Base-by-base conservation (phyloP, 805 yeast species). In the Wickerhamiella spandovensis region DNA sequence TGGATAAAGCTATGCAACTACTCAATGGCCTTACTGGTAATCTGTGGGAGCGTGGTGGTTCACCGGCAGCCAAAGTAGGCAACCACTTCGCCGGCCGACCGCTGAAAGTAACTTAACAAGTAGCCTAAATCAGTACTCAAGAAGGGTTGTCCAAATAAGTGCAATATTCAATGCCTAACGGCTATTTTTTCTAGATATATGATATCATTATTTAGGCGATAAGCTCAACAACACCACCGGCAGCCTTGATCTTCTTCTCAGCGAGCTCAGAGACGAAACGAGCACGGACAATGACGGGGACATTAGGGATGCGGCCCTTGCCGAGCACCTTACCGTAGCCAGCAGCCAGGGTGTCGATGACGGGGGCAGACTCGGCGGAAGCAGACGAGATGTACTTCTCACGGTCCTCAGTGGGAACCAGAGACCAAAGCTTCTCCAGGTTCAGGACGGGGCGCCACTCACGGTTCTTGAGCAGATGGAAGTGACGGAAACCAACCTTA, bases 401-500 rank as follows among this genome's bases (percentile, higher is more conserved):
- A 75, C 92, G 88, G 81, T 85, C 80, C 68, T 84, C 95, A 69
- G 79, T 82, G 67, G 89, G 92, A 69, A 92, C 83, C 70, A 92
- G 82, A 66, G 97, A 78, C 98, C 98, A 92, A 73, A 92, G 84
- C 76, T 86, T 87, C 81, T 92, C 97, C 72, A 92, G 78, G 90
- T 92, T 92, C 75, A 92, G 77, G 67, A 84, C 85, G 75, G 98
- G 98, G 75, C 77, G 83, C 98, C 98, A 92, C 88, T 81, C 82
- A 71, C 85, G 96, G 78, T 75, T 77, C 69, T 76, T 77, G 78
- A 86, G 95, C 75, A 84, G 81, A 87, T 87, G 96, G 95, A 82
- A 90, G 83, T 84, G 83, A 84, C 98, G 87, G 97, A 90, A 90
- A 89, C 99, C 99, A 73, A 92, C 97, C 81, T 92, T 94, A 85